Base-by-base conservation (phyloP, 257 asterid species). In the Haberlea rhodopensis region DNA sequence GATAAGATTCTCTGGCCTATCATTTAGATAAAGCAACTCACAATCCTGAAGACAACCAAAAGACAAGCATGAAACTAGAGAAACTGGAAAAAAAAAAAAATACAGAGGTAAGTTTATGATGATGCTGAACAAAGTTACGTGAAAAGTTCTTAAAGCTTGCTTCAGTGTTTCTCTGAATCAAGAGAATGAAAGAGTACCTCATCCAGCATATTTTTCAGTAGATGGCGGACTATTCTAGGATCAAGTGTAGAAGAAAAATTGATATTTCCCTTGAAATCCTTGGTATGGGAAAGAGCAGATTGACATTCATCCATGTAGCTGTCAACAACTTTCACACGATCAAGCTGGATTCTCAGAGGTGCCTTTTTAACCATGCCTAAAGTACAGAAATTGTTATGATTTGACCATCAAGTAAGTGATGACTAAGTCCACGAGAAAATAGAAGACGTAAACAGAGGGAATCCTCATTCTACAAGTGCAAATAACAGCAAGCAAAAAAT, bases 1-100 rank as follows among this genome's bases (percentile, higher is more conserved):
- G 46, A 91, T 78, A 64, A 91, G 89, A 43, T 91, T 91, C 80
- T 91, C 98, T 4, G 98, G 98, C 76, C 97, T 87, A 68, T 79
- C 96, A 24, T 63, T 67, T 28, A 87, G 79, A 86, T 89, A 82
- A 68, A 91, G 98, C 82, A 89, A 68, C 66, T 91, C 97, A 60
- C 96, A 87, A 63, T 92, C 98, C 98, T 92, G 84, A 53, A 62
- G 57, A 72, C 45, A 24, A 65, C 40, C 32, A 57, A 32, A 32
- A 43, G 53, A 16, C 27, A 53, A 59, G 24, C 26, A 28, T 21
- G 10, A 68, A 45, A 75, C 32, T 51, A 70, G 60, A 60, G 25
- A 53, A 54, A 15, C 53, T 18, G 34, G 21, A 27, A 0, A 0
- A 24, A 19, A 34, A 19, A 8, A 43, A 28, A 68, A 24, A 5